Evolutionary conservation across 352 stramenopile species (phyloP), one percentile per base, ranked within the genome.

Genomic region (Pythium plurisporium): DNA sequence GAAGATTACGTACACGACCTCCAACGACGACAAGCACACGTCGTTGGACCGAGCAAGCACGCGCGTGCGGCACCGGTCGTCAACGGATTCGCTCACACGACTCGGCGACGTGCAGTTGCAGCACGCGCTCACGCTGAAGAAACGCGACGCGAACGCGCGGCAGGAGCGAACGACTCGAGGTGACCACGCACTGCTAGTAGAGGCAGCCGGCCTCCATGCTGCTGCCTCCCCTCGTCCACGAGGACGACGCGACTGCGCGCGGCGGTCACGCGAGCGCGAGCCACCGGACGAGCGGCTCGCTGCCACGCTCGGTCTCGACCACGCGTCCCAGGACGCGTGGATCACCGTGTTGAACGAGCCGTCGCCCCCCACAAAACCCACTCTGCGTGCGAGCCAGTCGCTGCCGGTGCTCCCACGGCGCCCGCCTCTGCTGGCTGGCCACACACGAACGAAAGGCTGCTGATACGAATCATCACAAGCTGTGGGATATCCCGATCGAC

Each of bases 41-140:
- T 68, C 64, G 5, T 49, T 71, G 1, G 55, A 71, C 4, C 59
- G 48, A 11, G 48, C 29, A 1, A 38, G 46, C 19, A 68, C 58
- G 17, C 61, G 17, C 38, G 64, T 67, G 17, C 64, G 64, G 1
- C 46, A 59, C 20, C 36, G 22, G 14, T 57, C 58, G 17, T 22
- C 31, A 7, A 54, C 48, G 22, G 45, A 62, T 48, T 19, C 55
- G 20, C 38, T 57, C 3, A 19, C 25, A 4, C 19, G 14, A 4
- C 33, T 70, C 14, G 65, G 62, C 41, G 62, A 65, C 46, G 47
- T 45, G 29, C 45, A 33, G 20, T 20, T 51, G 8, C 27, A 62
- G 23, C n/a, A n/a, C n/a, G n/a, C n/a, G n/a, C n/a, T n/a, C n/a
- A n/a, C n/a, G n/a, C n/a, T n/a, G n/a, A n/a, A n/a, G n/a, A n/a